Percentiles rank a stretch among this genome's conserved stretches.
phyloP scores from a whole-genome alignment of 805 yeast genomes.

The Yamadazyma sp. region DNA sequence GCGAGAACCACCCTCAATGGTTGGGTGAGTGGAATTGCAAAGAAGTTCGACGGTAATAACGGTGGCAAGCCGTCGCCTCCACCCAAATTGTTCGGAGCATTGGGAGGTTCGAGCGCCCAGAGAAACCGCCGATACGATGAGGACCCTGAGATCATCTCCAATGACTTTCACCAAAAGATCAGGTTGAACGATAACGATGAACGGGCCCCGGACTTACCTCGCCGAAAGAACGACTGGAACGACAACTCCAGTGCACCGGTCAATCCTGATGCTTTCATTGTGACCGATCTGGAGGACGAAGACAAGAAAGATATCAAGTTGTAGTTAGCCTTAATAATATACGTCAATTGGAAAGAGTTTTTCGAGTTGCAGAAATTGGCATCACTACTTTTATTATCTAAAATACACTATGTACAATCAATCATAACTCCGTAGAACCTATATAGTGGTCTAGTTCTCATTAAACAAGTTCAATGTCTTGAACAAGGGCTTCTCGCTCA shows the following conservation, averaged over 20 bases:
- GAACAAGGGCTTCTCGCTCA: conserved; percentile 19
- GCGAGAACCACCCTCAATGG: conserved; percentile 72
- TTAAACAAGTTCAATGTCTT: conserved; percentile 27
- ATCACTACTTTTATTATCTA: conserved; percentile 5
- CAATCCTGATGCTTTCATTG: conserved; percentile 43
- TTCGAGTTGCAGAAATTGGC: too few species aligned
- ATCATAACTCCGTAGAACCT: conserved; percentile 8
- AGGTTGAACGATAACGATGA: conserved; percentile 41
- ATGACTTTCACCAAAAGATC: conserved; percentile 49
- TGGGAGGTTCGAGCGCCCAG: conserved; percentile 39
- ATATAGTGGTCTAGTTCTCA: too few species aligned
- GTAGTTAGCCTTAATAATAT: background rate
- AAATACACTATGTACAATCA: conserved; percentile 13
- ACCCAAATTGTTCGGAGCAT: conserved; percentile 45
- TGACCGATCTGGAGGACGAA: conserved; percentile 46
- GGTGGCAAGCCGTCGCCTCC: conserved; percentile 3
- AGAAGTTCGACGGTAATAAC: conserved; percentile 40
- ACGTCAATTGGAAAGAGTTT: too few species aligned
- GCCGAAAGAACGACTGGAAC: conserved; percentile 27
- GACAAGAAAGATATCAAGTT: conserved; percentile 19
- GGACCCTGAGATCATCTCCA: conserved; percentile 53
- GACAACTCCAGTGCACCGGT: conserved; percentile 41
- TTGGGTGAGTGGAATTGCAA: conserved; percentile 73
- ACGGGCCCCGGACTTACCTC: conserved; percentile 21
- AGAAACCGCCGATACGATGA: conserved; percentile 41